Conservation (phyloP, 495 filamentous ascomycete species). For the Neohortaea acidophila region DNA sequence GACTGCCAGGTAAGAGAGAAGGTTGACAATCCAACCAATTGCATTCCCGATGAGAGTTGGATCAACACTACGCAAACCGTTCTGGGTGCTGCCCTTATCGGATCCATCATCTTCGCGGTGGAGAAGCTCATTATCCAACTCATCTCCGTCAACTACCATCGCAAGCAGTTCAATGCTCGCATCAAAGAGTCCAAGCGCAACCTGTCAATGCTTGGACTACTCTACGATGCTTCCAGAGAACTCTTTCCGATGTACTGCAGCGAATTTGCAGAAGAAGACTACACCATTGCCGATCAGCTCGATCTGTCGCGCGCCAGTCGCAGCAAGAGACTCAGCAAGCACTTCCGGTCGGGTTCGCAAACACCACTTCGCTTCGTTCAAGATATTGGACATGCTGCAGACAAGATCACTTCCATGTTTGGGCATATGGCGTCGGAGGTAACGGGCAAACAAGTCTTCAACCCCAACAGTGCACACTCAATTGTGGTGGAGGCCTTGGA, state of each 20-base stretch:
- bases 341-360: conserved; percentile 39
- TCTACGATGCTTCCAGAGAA: conserved; percentile 76
- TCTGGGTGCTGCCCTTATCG: conserved; percentile 60
- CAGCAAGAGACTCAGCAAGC: conserved; percentile 32
- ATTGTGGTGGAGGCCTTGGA: conserved; percentile 80
- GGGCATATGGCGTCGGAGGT: conserved; percentile 91
- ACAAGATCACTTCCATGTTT: conserved; percentile 80
- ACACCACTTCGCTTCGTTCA: conserved; percentile 66
- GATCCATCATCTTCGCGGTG: conserved; percentile 56
- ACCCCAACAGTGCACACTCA: conserved; percentile 74
- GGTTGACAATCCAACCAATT: not conserved
- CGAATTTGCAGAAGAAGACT: conserved; percentile 84
- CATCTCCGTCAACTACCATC: conserved; percentile 88
- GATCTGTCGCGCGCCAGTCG: conserved; percentile 23
- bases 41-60: conserved; percentile 34
- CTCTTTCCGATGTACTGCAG: conserved; percentile 83
- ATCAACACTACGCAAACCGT: conserved; percentile 50
- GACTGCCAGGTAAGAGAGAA: too few relatives aligned
- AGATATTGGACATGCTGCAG: conserved; percentile 66
- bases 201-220: conserved; percentile 57
- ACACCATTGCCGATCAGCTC: conserved; percentile 72
- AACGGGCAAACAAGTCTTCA: conserved; percentile 87
- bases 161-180: conserved; percentile 73
- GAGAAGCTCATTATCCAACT: conserved; percentile 81
- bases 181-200: conserved; percentile 83